Evolutionary conservation across 2,329 filamentous ascomycete species (phyloP).

Genomic region (Aspergillus flavus): DNA sequence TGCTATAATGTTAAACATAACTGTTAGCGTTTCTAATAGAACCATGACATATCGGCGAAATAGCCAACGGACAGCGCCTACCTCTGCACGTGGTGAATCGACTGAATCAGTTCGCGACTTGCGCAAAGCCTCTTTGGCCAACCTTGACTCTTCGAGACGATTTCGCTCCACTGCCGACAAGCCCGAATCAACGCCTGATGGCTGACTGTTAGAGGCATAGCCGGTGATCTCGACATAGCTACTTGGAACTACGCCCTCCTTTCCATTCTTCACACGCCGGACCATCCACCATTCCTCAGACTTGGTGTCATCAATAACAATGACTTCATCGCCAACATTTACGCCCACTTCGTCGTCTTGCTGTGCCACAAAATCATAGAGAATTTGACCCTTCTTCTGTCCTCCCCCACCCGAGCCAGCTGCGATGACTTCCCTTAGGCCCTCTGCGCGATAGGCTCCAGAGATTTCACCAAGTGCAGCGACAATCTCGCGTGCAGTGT

Average conservation of each 20-base stretch:
- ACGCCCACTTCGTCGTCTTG: slow-evolving; percentile 97
- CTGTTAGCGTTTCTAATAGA: slow-evolving; percentile 60
- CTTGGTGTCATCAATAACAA: slow-evolving; percentile 84
- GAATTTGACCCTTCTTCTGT: slow-evolving; percentile 79
- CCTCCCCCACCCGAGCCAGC: slow-evolving; percentile 66
- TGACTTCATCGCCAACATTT: slow-evolving; percentile 82
- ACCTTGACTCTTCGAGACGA: slow-evolving; percentile 75
- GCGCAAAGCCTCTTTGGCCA: slow-evolving; percentile 78
- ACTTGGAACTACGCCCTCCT: slow-evolving; percentile 93
- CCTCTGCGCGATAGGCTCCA: slow-evolving; percentile 80
- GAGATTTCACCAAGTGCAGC: slow-evolving; percentile 84
- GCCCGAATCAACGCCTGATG: slow-evolving; percentile 61
- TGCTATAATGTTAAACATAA: slow-evolving; percentile 63
- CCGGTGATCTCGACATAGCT: slow-evolving; percentile 92
- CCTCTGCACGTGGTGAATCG: slow-evolving; percentile 63
- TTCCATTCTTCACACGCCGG: slow-evolving; percentile 82
- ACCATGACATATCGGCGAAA: background rate
- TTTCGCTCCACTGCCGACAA: slow-evolving; percentile 76
- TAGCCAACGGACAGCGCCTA: slow-evolving; percentile 63
- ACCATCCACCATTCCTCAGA: slow-evolving; percentile 99
- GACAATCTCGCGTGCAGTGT: slow-evolving; percentile 93
- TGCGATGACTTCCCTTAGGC: slow-evolving; percentile 78
- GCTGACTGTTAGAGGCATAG: slow-evolving; percentile 54
- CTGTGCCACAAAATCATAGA: slow-evolving; percentile 97
- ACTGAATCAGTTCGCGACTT: slow-evolving; percentile 58